phyloP scores from a whole-genome alignment of 352 stramenopile genomes.

The Phytophthora megakarya region DNA sequence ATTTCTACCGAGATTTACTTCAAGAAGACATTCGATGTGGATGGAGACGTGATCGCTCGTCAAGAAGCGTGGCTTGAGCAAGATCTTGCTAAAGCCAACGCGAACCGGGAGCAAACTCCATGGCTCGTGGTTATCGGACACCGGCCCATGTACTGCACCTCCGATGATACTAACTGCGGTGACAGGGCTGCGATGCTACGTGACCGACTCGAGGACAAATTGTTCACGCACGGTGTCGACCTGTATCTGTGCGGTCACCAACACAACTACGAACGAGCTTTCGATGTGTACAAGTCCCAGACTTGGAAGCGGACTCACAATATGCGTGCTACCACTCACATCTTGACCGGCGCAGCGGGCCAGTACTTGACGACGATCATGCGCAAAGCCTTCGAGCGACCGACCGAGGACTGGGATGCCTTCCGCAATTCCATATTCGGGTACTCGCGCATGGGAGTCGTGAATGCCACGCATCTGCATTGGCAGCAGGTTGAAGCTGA shows the following conservation, averaged over 20 bases:
- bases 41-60: constrained; percentile 52
- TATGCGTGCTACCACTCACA: constrained; percentile 87
- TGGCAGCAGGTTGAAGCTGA: constrained; percentile 90
- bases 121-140: constrained; percentile 90
- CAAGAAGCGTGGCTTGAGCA: constrained; percentile 69
- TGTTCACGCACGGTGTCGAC: constrained; percentile 80
- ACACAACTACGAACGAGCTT: constrained; percentile 91
- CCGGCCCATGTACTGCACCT: constrained; percentile 89
- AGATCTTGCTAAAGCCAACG: constrained; percentile 68
- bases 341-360: constrained; percentile 84
- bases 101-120: constrained; percentile 63
- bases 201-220: constrained; percentile 71
- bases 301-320: constrained; percentile 71
- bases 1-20: constrained; percentile 91
- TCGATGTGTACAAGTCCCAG: constrained; percentile 69
- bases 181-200: constrained; percentile 63
- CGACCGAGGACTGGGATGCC: constrained; percentile 60
- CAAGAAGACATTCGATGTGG: constrained; percentile 57
- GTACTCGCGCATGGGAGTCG: constrained; percentile 81
- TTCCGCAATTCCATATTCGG: constrained; percentile 88
- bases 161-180: constrained; percentile 69
- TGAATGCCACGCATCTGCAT: constrained; percentile 85
- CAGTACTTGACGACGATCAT: constrained; percentile 81
- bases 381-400: constrained; percentile 75
- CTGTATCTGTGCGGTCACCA: constrained; percentile 90